Evolutionary conservation across 2,329 filamentous ascomycete genomes (phyloP), one percentile per base, ranked within the genome.

Genomic region (Fusarium dimerum): DNA sequence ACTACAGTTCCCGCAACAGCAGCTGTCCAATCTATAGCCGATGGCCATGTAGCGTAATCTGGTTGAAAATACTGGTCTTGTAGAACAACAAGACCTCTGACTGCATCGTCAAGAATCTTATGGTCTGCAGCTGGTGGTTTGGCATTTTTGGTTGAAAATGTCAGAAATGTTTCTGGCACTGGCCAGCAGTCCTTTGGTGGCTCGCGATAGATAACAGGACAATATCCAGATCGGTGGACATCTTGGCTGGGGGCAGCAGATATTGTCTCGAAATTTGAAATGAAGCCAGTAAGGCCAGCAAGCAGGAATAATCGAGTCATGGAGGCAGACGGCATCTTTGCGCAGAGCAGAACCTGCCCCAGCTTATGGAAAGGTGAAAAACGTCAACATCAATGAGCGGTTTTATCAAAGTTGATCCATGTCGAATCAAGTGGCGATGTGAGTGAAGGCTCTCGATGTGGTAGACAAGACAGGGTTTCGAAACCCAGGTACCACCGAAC

Each of bases 11-110:
- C 86, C 62, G 90, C 77, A 9, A 97, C 90, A 5, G 93, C 92
- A 16, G 86, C 87, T 0, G 93, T 97, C 93, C 93, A 97, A 74
- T 97, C 93, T 64, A 96, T 97, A 32, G 89, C 83, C 1, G 80
- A 79, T 1, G 92, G 90, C 90, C 92, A 97, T 26, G 85, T 91
- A 11, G 89, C 92, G 36, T 88, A 76, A 79, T 89, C 89, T 5
- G 87, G 73, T 43, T 85, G 80, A 68, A 94, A 97, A 73, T 91
- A 96, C 26, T 80, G 76, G 47, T 83, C 78, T 69, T 97, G 92
- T 79, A 97, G 84, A 6, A 87, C 84, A 43, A 84, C 78, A 56
- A 97, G 78, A 6, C 90, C 88, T 45, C 80, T 71, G 43, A 89
- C 74, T 17, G 86, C 76, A 54, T 82, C 71, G 32, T 76, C 71